Percentiles rank a stretch among this genome's conserved stretches.
phyloP scores from a whole-genome alignment of 768 basidiomycete genomes.

The Phallus indusiatus region DNA sequence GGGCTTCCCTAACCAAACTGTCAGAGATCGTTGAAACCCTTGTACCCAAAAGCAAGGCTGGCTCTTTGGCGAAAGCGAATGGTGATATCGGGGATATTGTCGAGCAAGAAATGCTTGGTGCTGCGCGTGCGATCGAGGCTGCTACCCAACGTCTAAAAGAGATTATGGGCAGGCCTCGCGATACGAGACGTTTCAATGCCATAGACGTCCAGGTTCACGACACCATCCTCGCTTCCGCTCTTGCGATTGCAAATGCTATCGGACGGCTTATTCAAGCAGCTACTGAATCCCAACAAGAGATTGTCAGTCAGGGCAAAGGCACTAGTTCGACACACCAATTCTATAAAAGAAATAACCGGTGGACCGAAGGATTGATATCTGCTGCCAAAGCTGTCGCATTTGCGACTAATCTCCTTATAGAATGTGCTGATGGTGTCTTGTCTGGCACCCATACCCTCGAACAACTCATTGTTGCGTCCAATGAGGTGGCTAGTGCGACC shows the following conservation, averaged over 20 bases:
- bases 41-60: constrained; percentile 74
- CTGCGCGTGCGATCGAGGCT: constrained; percentile 86
- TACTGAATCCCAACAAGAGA: constrained; percentile 96
- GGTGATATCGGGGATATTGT: constrained; percentile 96
- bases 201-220: constrained; percentile 97
- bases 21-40: constrained; percentile 82
- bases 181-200: constrained; percentile 78
- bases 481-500: constrained; percentile 94
- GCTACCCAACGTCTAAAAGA: constrained; percentile 86
- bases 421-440: constrained; percentile 94
- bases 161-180: constrained; percentile 85
- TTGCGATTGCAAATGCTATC: constrained; percentile 95
- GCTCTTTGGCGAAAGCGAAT: constrained; percentile 62
- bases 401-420: constrained; percentile 90
- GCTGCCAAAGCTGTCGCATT: constrained; percentile 98
- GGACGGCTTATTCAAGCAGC: constrained; percentile 91
- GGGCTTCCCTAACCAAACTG: constrained; percentile 72
- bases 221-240: constrained; percentile 85
- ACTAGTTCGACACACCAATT: constrained; percentile 91
- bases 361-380: constrained; percentile 98
- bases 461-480: constrained; percentile 99
- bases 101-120: constrained; percentile 91
- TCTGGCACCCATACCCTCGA: constrained; percentile 95
- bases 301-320: constrained; percentile 90
- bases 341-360: constrained; percentile 99